These are phyloP conservation scores for Nitzschia putrida DNA, from an alignment of 108 stramenopile species.

Conservation along the genomic window DNA sequence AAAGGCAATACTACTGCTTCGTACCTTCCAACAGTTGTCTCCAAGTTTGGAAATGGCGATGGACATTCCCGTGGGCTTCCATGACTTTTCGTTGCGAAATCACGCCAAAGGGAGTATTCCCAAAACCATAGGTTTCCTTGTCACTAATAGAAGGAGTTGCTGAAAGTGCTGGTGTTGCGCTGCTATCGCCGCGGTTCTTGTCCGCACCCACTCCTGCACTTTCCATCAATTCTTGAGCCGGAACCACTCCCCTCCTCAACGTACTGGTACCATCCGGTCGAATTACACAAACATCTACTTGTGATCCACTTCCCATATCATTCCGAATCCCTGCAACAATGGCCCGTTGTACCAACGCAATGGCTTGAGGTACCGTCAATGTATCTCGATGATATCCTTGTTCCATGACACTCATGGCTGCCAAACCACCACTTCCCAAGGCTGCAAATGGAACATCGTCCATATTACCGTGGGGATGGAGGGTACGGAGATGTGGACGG, in stretches of 20 bases:
- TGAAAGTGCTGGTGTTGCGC: not conserved
- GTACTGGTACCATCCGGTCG: conserved; percentile 27
- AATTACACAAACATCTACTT: conserved; percentile 65
- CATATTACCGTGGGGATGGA: conserved; percentile 85
- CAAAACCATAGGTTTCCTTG: conserved; percentile 77
- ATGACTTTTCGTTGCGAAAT: conserved; percentile 33
- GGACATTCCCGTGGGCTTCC: too few species aligned
- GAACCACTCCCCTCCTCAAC: conserved; percentile 35
- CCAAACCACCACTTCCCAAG: conserved; percentile 81
- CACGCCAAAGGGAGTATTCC: conserved; percentile 70
- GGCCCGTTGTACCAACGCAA: conserved; percentile 60
- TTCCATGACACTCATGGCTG: conserved; percentile 81
- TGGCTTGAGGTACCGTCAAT: conserved; percentile 59
- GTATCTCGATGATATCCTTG: conserved; percentile 37
- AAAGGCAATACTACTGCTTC: too few species aligned
- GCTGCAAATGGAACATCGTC: conserved; percentile 79
- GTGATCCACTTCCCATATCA: conserved; percentile 86
- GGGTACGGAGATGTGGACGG: conserved; percentile 53
- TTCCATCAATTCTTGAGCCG: conserved; percentile 33
- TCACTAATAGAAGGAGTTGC: too few species aligned
- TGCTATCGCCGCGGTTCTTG: conserved; percentile 5
- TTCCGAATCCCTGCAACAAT: conserved; percentile 79
- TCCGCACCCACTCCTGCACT: not conserved
- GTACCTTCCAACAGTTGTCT: not conserved
- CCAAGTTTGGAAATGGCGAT: too few species aligned